Evolutionary conservation across 768 basidiomycete species (phyloP), one percentile per base, ranked within the genome.

Genomic region (Naganishia friedmannii): DNA sequence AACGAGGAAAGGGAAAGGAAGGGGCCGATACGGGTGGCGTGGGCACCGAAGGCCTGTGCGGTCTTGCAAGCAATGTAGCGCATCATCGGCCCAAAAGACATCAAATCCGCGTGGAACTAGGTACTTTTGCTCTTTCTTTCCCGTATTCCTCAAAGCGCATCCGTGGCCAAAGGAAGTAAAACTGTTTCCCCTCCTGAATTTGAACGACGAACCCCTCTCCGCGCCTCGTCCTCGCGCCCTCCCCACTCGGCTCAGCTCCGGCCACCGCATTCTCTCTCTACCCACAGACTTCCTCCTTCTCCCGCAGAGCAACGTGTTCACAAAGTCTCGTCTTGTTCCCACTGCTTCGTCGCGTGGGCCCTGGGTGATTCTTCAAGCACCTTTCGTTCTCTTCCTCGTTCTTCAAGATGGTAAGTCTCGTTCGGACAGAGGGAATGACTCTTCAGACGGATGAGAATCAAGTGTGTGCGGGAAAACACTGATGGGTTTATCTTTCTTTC

Each of bases 401-500:
- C 60, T 63, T 63, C 60, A 63, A 63, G 60, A 63, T 63, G 60
- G 60, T 63, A 42, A 42, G 65, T 66, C 17, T 23, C 42, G 42
- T 42, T 42, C 15, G 15, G 42, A 42, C 9, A 17, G 15, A 8
- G 2, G 42, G 42, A 2, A 42, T 42, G 42, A 10, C 42, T 42
- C 7, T 8, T 42, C 42, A 42, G 42, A 42, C 34, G 42, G 15
- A 8, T 8, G 15, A 15, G 42, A 42, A 42, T 4, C 6, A 12
- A 37, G 34, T 12, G 34, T 42, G 42, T 13, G n/a, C n/a, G n/a
- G 42, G 42, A 17, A 42, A 42, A 42, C 42, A 29, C n/a, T 15
- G 45, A 48, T 53, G 31, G 46, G 45, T 21, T 5, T 46, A 15
- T 21, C 7, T 51, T 12, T 7, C 3, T 15, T 42, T 53, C 39